Base-by-base conservation (phyloP, 106 monocot species). In the Acorus gramineus region DNA sequence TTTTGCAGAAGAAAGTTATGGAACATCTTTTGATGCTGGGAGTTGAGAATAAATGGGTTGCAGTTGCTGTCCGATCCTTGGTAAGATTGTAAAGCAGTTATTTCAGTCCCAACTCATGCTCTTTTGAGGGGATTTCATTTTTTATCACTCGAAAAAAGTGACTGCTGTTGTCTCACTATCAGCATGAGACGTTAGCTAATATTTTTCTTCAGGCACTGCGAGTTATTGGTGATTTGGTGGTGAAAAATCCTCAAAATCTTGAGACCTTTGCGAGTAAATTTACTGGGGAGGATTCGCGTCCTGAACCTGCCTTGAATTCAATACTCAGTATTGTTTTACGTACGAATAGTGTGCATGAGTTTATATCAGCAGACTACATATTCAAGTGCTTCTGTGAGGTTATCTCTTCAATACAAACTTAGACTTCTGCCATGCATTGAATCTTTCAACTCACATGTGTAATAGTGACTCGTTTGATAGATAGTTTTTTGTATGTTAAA, bases 311-410 rank as follows among this genome's bases (percentile, higher is more conserved):
- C 45, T 53, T 98, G 47, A 92, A 79, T 85, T 83, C 81, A 7
- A 85, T 98, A 66, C 85, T 98, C 11, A 80, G 83, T 61, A 79
- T 98, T 11, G 78, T 71, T 66, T 71, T 98, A 73, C 83, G 83
- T 8, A 80, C 92, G 42, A 74, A 80, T 65, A 68, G 70, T 6
- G 43, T 81, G 47, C 88, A 83, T 64, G 98, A 98, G 77, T 98
- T 98, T 63, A 57, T 86, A 53, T 82, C 92, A 69, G 98, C 92
- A 46, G 81, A 89, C 68, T 83, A 89, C 78, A 88, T 89, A 57
- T 77, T 92, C 77, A 85, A 81, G 77, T 84, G 85, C 69, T 98
- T 98, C 66, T 98, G 98, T 70, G 85, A 98, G 98, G 98, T 98
- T 67, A n/a, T 52, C 46, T 12, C 55, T 72, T 69, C 55, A 53